phyloP scores from a whole-genome alignment of 1,284 basidiomycete genomes.

The Rhodotorula sp. region DNA sequence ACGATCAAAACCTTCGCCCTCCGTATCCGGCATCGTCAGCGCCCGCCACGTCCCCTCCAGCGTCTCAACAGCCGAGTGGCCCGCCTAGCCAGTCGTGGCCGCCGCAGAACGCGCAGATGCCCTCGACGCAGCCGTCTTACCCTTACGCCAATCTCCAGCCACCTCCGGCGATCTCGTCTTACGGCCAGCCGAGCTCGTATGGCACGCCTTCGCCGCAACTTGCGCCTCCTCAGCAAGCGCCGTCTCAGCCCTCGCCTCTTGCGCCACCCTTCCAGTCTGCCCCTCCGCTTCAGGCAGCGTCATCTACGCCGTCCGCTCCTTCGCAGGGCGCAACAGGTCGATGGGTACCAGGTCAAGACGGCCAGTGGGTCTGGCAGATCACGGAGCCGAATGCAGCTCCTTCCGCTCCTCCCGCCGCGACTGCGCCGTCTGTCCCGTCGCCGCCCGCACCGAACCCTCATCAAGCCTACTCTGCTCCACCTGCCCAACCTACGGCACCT shows the following conservation, averaged over 20 bases:
- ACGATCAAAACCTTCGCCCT: no score
- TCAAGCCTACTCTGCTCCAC: background rate
- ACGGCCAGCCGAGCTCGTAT: background rate
- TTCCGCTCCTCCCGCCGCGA: background rate
- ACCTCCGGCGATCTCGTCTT: background rate
- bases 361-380: constrained; percentile 7
- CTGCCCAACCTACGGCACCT: background rate
- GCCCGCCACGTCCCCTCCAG: no score
- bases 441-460: background rate
- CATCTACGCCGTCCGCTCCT: background rate
- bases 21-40: no score
- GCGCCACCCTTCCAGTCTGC: background rate
- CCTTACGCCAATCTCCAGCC: no score
- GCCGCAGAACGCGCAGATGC: no score
- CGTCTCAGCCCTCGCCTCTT: background rate
- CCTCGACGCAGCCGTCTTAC: no score
- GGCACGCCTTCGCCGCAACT: background rate
- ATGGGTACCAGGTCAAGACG: background rate
- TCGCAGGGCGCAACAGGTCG: background rate
- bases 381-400: background rate
- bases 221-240: background rate
- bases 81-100: no score
- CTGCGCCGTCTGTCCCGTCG: background rate
- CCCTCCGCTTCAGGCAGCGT: background rate
- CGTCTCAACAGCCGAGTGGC: no score